Base-by-base conservation (phyloP, 495 filamentous ascomycete genomes). In the Niebla homalea region DNA sequence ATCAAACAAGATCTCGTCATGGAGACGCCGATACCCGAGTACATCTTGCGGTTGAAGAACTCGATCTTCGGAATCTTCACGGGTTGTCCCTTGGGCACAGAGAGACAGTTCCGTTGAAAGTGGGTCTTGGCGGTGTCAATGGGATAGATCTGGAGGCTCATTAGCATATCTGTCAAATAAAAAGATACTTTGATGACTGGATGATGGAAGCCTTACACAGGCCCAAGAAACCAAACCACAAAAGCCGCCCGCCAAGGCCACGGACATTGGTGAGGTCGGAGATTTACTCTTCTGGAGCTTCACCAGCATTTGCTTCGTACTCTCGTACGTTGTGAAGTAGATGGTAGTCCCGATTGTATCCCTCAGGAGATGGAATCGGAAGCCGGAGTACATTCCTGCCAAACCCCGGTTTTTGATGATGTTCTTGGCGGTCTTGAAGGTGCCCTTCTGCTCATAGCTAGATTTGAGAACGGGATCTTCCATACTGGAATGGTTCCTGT, bases 311-410 rank as follows among this genome's bases (percentile, higher is more conserved):
- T 89, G 83, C 62, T 92, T 89, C 51, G 73, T 75, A 60, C 79
- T 83, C 62, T 92, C 85, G 62, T 92, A 92, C 52, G 84, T 87
- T 58, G 80, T 82, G 59, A 92, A 92, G 62, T 92, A 92, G 48
- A 88, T 86, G 3, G 73, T 81, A 10, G 86, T 89, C 37, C 85
- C 85, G 46, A 88, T 72, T 0, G 84, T 87, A 62, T 90, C 85
- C 44, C 85, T 73, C 54, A 88, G 84, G 38, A 92, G 64, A 69
- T 92, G 85, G 49, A 87, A 67, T 50, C 74, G 75, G 62, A 87
- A 83, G 22, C 85, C 85, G 5, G 82, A 84, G 61, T 89, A 92
- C 53, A 92, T 67, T 5, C 86, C 85, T 22, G 67, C 54, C 48
- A 81, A 65, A 35, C 85, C 85, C 38, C 82, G 69, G 53, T 86